phyloP scores from a whole-genome alignment of 176 grass and related monocot genomes.

The Avena eriantha region DNA sequence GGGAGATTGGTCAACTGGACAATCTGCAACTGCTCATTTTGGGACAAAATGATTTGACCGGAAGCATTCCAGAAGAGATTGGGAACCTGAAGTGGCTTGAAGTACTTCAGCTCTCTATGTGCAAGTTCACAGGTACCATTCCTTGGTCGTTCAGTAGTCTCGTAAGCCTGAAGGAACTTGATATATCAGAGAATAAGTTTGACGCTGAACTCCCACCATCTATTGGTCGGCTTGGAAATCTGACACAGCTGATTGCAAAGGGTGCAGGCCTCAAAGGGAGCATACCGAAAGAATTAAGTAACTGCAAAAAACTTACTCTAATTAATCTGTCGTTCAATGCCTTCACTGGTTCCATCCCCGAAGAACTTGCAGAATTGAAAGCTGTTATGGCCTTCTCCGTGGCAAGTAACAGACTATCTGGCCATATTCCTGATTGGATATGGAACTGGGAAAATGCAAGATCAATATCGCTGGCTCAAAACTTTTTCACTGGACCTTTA shows the following conservation, averaged over 20 bases:
- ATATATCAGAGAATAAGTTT: slow-evolving; percentile 91
- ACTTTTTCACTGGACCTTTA: slow-evolving; percentile 72
- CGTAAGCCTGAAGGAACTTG: slow-evolving; percentile 70
- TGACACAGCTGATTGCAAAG: slow-evolving; percentile 66
- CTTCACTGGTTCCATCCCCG: slow-evolving; percentile 69
- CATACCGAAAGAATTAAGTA: slow-evolving; percentile 69
- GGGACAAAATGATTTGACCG: slow-evolving; percentile 67
- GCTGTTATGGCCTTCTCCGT: slow-evolving; percentile 65
- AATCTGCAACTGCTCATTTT: slow-evolving; percentile 63
- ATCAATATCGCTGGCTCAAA: slow-evolving; percentile 70
- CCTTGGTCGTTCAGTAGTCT: slow-evolving; percentile 69
- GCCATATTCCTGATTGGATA: slow-evolving; percentile 82
- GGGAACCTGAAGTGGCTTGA: slow-evolving; percentile 70
- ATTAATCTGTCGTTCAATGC: slow-evolving; percentile 77
- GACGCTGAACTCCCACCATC: slow-evolving; percentile 63
- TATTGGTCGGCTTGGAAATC: slow-evolving; percentile 67
- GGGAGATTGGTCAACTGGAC: slow-evolving; percentile 63
- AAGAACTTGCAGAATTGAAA: slow-evolving; percentile 64
- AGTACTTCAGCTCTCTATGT: slow-evolving; percentile 62
- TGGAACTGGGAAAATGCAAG: slow-evolving; percentile 62
- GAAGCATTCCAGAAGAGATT: slow-evolving; percentile 75
- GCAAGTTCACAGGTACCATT: slow-evolving; percentile 71
- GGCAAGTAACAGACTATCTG: slow-evolving; percentile 71
- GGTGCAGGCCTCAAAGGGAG: slow-evolving; percentile 66
- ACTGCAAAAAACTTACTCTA: slow-evolving; percentile 77